Evolutionary conservation across 208 protist genomes (phyloP).

Genomic region (Borovskyia barvae): DNA sequence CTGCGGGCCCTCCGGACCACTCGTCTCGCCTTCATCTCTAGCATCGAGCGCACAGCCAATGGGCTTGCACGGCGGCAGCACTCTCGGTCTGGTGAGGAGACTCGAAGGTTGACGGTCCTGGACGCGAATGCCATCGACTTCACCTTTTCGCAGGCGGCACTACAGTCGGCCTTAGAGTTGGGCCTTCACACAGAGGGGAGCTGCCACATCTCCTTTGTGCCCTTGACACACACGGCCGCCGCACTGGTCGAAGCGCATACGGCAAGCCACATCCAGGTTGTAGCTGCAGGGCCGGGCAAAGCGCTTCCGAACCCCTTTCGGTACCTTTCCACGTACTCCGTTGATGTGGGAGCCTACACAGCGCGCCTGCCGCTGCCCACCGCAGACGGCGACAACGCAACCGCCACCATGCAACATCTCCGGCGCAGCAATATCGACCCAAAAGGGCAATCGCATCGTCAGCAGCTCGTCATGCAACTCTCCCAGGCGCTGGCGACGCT

Average conservation of each 20-base stretch:
- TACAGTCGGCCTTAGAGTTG: slow-evolving; percentile 50
- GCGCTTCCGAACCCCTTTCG: slow-evolving; percentile 38
- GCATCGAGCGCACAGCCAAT: slow-evolving; percentile 35
- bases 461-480: slow-evolving; percentile 34
- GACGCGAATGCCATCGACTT: slow-evolving; percentile 72
- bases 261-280: slow-evolving; percentile 40
- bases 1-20: slow-evolving; percentile 61
- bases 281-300: slow-evolving; percentile 24
- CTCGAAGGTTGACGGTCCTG: slow-evolving; percentile 44
- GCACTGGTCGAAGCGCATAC: slow-evolving; percentile 28
- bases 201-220: slow-evolving; percentile 60
- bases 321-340: slow-evolving; percentile 38
- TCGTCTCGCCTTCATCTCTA: slow-evolving; percentile 61
- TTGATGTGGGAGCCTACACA: slow-evolving; percentile 61
- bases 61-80: slow-evolving; percentile 26
- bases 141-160: slow-evolving; percentile 59
- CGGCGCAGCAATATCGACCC: neutral
- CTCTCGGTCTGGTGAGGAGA: slow-evolving; percentile 28
- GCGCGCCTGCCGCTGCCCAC: slow-evolving; percentile 40
- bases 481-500: slow-evolving; percentile 39
- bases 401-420: neutral
- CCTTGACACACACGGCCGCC: slow-evolving; percentile 45
- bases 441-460: slow-evolving; percentile 4
- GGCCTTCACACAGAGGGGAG: slow-evolving; percentile 46
- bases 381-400: neutral